Base-by-base conservation (phyloP, 768 basidiomycete species). In the Lactarius hengduanensis region DNA sequence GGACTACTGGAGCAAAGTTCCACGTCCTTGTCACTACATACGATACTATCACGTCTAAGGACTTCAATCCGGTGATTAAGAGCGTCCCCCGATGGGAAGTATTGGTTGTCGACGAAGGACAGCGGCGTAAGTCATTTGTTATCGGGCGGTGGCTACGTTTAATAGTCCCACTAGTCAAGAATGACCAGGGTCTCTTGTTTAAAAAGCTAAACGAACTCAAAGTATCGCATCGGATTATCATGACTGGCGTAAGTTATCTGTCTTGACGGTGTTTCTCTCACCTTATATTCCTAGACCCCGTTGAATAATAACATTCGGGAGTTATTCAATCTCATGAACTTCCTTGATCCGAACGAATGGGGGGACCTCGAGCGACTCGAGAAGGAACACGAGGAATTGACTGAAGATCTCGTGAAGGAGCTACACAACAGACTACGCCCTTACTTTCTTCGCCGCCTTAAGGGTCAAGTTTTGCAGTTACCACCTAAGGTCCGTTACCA, bases 261-360 rank as follows among this genome's bases (percentile, higher is more conserved):
- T 47, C 61, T 68, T 57, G 32, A 40, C 58, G 63, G 41, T 56
- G 16, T 15, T 32, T 16, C 20, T 58, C 61, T 71, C 28, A 71
- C 61, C 50, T 26, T 40, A 45, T 50, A 45, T 45, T 10, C 43
- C 22, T 65, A 94, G 84, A 98, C 97, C 0, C 96, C 96, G 0
- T 76, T 98, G 65, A 98, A 98, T 77, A 98, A 98, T 80, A 98
- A 98, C 73, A 90, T 99, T 28, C 84, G 93, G 57, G 97, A 99
- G 77, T 77, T 99, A 30, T 96, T 98, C 81, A 98, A 96, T 75
- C 82, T 99, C 53, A 94, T 99, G 88, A 92, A 94, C 75, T 98
- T 98, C 79, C 83, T 98, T 20, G 92, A 95, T 74, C 86, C 90
- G 6, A 70, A 77, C 15, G 80, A 90, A 68, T 93, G 92, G 92